Evolutionary conservation across 306 rosid genomes (phyloP), one percentile per base, ranked within the genome.

Genomic region (Vigna unguiculata): DNA sequence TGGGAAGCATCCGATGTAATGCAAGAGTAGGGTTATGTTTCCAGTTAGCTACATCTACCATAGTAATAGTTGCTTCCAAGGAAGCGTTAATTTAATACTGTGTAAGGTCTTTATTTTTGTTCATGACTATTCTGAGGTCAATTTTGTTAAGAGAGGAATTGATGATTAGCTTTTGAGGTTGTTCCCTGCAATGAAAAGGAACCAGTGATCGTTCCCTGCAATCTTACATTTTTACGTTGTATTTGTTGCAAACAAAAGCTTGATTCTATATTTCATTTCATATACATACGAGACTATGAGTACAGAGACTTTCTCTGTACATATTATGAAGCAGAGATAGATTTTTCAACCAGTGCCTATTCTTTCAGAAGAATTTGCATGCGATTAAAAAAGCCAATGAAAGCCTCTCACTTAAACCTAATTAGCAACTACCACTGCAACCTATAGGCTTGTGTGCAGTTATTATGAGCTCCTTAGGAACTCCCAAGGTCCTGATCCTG

Each of bases 401-500:
- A 60, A 34, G 12, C 22, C 74, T 3, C 38, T 40, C 61, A 38
- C 72, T 58, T 38, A 6, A 54, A 41, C 58, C 57, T 46, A 45
- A 13, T 21, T 13, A 43, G 21, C 13, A 67, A 75, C 40, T 76
- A 59, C 66, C 71, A 45, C 19, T 55, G 61, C 24, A 70, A 58
- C 60, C 54, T 69, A 40, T 40, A 34, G 66, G 61, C 51, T 69
- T 59, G 71, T 60, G 52, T 25, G 43, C 63, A 46, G 4, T 84
- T 79, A 57, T 51, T 79, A 57, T 51, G 32, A 83, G 28, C 62
- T 52, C 75, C 90, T 73, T 28, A 95, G 97, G 82, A 90, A 92
- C 32, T 78, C 51, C 98, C 98, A 95, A 19, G 98, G 98, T 61
- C 98, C 98, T 64, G 97, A 89, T 72, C 97, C 94, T 4, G 96